Percentiles rank a stretch among this genome's conserved stretches.
Conservation (phyloP, 1,139 yeast species). For the Saccharomyces hybrid region DNA sequence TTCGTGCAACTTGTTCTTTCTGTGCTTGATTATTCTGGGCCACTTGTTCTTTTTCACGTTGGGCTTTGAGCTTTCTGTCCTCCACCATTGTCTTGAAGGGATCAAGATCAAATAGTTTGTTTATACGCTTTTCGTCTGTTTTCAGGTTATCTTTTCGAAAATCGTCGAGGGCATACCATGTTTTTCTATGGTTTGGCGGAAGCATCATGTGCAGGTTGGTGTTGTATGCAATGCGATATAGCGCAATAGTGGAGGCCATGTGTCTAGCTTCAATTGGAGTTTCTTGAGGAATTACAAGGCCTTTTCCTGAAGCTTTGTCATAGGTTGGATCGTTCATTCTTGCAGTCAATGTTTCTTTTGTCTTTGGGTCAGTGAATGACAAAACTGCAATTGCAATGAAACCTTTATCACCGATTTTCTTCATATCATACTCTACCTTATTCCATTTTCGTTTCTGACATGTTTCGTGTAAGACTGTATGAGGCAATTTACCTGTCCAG, state of each 20-base stretch:
- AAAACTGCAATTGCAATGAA: constrained; percentile 53
- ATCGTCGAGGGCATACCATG: constrained; percentile 68
- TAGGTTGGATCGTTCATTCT: constrained; percentile 53
- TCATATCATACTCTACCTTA: constrained; percentile 71
- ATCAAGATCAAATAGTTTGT: constrained; percentile 50
- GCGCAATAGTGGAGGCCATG: constrained; percentile 78
- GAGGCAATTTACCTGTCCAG: constrained; percentile 95
- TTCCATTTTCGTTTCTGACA: constrained; percentile 90
- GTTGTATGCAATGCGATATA: constrained; percentile 70
- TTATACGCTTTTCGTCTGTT: constrained; percentile 37
- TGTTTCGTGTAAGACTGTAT: constrained; percentile 74
- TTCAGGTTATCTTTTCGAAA: constrained; percentile 40
- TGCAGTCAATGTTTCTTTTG: constrained; percentile 55
- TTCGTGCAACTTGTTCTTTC: constrained; percentile 32
- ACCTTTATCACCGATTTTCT: constrained; percentile 42
- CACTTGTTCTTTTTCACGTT: constrained; percentile 40
- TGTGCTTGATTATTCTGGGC: constrained; percentile 33
- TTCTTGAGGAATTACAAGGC: constrained; percentile 51
- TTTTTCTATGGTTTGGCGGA: constrained; percentile 69
- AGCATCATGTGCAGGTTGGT: constrained; percentile 81
- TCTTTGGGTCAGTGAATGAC: constrained; percentile 72
- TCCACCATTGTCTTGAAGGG: constrained; percentile 64
- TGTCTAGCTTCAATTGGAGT: constrained; percentile 88
- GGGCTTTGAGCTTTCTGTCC: constrained; percentile 39
- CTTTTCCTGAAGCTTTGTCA: constrained; percentile 30